Percentiles rank a stretch among this genome's conserved stretches.
phyloP scores from a whole-genome alignment of 2,329 filamentous ascomycete species.

The Aspergillus spinulosporus region DNA sequence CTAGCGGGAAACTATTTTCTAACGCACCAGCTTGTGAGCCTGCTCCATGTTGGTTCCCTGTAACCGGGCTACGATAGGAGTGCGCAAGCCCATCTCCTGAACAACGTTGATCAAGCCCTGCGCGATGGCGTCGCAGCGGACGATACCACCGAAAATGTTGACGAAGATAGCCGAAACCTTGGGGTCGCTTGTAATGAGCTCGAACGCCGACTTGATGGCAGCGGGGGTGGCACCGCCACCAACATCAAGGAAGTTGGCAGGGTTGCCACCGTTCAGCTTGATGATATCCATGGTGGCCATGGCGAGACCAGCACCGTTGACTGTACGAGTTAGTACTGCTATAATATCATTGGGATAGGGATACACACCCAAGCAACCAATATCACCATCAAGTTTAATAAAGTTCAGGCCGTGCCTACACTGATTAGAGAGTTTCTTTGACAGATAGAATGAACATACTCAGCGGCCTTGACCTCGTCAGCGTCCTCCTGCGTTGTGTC shows the following conservation, averaged over 20 bases:
- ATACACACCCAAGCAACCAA: conserved; percentile 73
- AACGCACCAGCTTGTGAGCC: conserved; percentile 73
- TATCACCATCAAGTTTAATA: conserved; percentile 99
- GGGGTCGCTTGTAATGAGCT: conserved; percentile 96
- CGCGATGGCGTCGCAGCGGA: conserved; percentile 95
- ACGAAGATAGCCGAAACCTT: conserved; percentile 99
- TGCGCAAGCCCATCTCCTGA: conserved; percentile 90
- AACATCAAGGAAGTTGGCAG: conserved; percentile 98
- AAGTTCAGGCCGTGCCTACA: conserved; percentile 79
- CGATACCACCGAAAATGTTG: conserved; percentile 99
- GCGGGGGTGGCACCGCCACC: conserved; percentile 95
- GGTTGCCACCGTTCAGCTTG: conserved; percentile 95
- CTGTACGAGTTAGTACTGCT: conserved; percentile 37
- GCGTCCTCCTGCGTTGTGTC: conserved; percentile 94
- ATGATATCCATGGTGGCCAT: conserved; percentile 99
- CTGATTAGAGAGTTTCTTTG: conserved; percentile 16
- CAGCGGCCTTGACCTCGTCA: conserved; percentile 94
- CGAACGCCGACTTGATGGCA: conserved; percentile 96
- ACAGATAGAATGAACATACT: conserved; percentile 53
- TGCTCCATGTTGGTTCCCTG: conserved; percentile 98
- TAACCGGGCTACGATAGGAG: conserved; percentile 93
- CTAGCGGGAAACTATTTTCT: conserved; percentile 23
- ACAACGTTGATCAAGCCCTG: conserved; percentile 94
- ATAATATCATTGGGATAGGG: too few species aligned
- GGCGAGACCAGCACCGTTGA: conserved; percentile 97